Evolutionary conservation across 257 asterid genomes (phyloP), one percentile per base, ranked within the genome.

Genomic region (Gynochthodes officinalis): DNA sequence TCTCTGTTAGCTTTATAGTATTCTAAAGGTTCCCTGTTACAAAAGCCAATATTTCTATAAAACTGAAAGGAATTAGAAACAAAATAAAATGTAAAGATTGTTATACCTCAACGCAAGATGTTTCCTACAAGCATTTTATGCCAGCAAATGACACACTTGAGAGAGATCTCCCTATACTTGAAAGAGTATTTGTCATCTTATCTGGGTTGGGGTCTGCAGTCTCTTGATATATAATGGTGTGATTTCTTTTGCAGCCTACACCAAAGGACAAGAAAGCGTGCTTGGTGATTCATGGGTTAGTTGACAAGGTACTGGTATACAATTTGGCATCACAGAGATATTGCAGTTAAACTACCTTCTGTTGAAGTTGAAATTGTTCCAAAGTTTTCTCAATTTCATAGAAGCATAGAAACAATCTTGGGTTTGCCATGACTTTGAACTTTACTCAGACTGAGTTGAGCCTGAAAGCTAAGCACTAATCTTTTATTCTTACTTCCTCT

Each of bases 261-360:
- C 79, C 79, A 14, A 75, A 75, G 53, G 79, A 75, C 73, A 75
- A 75, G 75, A 75, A 70, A 69, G 79, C 79, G 28, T 69, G 75
- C 57, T 39, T 75, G 79, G 71, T 75, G 42, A 69, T 75, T 35
- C 79, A 64, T 35, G 79, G 79, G 63, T 35, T 69, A 30, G 71
- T 75, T 49, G 79, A 75, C 75, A 69, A 75, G 79, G 79, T 75
- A 75, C 57, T 21, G 8, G 8, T 74, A 23, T 74, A 42, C 53
- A 46, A 10, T 43, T 53, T 53, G 2, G 59, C 14, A 53, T 53
- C 59, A 6, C 18, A 25, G 42, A 8, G 40, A 44, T 44, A 25
- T 74, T 58, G 35, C 23, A 6, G 23, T 46, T 59, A 28, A 18
- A 59, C 54, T 43, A 2, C 42, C 11, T 30, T 39, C 35, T 55